Percentiles rank a stretch among this genome's conserved stretches.
phyloP scores from a whole-genome alignment of 768 basidiomycete genomes.

The Macrolepiota dolichaula region DNA sequence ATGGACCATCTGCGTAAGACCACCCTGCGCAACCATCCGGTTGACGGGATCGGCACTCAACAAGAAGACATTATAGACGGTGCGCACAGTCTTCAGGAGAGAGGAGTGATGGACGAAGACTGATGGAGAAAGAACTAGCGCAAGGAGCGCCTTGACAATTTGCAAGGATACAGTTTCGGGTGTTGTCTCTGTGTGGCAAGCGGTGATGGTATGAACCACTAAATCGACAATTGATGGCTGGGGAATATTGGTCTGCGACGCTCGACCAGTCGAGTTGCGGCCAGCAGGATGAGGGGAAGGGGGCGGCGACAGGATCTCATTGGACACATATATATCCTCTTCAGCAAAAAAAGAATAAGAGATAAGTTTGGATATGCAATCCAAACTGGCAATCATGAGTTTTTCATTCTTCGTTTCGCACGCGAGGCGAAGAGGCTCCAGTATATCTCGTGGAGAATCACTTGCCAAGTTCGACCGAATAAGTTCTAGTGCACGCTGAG shows the following conservation, averaged over 20 bases:
- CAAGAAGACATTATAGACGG: conserved; percentile 97
- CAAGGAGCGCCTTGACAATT: conserved; percentile 92
- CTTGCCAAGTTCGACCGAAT: conserved; percentile 72
- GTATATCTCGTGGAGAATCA: conserved; percentile 80
- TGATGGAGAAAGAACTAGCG: conserved; percentile 83
- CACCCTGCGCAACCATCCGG: conserved; percentile 97
- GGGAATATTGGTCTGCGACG: conserved; percentile 46
- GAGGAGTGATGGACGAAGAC: conserved; percentile 94
- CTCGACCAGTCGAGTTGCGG: conserved; percentile 36
- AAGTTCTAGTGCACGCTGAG: conserved; percentile 79
- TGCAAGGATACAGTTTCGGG: conserved; percentile 92
- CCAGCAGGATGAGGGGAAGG: conserved; percentile 59
- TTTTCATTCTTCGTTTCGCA: conserved; percentile 95
- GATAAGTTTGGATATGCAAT: conserved; percentile 96
- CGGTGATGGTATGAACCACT: conserved; percentile 91
- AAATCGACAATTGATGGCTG: conserved; percentile 84
- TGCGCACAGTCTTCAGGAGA: conserved; percentile 91
- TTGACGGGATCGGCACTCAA: conserved; percentile 88
- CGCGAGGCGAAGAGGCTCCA: conserved; percentile 93
- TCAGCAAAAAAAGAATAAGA: conserved; percentile 97
- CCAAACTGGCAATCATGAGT: conserved; percentile 93
- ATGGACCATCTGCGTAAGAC: conserved; percentile 96
- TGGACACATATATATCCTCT: conserved; percentile 33
- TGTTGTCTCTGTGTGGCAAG: conserved; percentile 84
- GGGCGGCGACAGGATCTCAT: conserved; percentile 67